A percentile compares a stretch with the other conserved stretches of the same genome.
Conservation (phyloP, 2,329 filamentous ascomycete species). For the Gnomoniopsis sp. region DNA sequence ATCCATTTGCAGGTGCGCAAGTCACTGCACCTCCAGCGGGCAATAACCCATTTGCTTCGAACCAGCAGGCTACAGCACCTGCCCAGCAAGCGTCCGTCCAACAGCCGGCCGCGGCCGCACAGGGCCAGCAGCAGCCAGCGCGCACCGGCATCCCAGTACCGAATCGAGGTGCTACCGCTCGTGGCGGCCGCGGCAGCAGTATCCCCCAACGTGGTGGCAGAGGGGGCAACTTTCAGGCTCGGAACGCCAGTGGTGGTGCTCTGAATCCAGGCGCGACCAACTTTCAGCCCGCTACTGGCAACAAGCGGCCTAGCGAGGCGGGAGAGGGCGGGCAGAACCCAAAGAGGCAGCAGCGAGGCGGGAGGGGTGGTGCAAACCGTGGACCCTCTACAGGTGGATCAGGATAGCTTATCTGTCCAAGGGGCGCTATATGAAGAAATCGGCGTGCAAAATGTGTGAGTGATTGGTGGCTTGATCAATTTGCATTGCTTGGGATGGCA, state of each 20-base stretch:
- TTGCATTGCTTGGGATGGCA: not conserved
- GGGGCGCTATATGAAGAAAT: not conserved
- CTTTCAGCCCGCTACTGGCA: constrained; percentile 52
- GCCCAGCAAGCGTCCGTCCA: constrained; percentile 20
- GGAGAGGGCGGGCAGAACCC: constrained; percentile 26
- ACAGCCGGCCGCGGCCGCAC: not conserved
- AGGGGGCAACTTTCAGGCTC: constrained; percentile 32
- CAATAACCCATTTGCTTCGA: constrained; percentile 9
- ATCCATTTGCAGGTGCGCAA: constrained; percentile 16
- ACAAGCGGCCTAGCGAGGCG: constrained; percentile 47
- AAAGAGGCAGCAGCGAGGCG: constrained; percentile 34
- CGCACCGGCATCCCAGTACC: constrained; percentile 24
- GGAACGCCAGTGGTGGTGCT: constrained; percentile 36
- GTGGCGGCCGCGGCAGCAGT: constrained; percentile 22
- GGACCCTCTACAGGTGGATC: not conserved
- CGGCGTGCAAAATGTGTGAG: not conserved
- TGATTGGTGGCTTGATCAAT: not conserved
- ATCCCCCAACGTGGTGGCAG: constrained; percentile 26
- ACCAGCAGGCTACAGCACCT: constrained; percentile 14
- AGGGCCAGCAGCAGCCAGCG: constrained; percentile 18
- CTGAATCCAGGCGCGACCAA: constrained; percentile 50
- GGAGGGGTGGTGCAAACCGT: constrained; percentile 19
- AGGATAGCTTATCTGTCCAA: not conserved
- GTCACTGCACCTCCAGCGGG: not conserved
- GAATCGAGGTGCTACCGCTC: constrained; percentile 21